phyloP scores from a whole-genome alignment of 441 rosid genomes.

The Populus hybrid region DNA sequence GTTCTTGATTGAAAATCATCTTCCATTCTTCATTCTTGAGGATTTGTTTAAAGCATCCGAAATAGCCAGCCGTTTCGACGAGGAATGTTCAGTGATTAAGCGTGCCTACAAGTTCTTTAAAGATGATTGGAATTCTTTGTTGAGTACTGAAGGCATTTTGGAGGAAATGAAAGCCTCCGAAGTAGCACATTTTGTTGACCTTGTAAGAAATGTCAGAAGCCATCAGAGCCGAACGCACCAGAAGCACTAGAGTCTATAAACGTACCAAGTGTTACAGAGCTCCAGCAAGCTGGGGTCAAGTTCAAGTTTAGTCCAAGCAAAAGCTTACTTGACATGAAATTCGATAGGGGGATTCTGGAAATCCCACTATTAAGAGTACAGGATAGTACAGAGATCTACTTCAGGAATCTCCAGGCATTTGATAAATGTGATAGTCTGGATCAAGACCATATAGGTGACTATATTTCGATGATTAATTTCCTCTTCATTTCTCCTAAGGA shows the following conservation, averaged over 20 bases:
- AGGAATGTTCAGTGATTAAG: not conserved
- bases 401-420: conserved; percentile 7
- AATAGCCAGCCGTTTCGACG: not conserved
- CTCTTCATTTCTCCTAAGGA: conserved; percentile 3
- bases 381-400: not conserved
- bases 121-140: too few relatives aligned
- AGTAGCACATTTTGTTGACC: not conserved
- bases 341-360: not conserved
- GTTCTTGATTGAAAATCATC: too few relatives aligned
- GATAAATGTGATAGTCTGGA: not conserved
- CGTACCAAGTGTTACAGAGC: not conserved
- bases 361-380: conserved; percentile 9
- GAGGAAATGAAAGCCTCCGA: not conserved
- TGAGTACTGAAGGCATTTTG: too few relatives aligned
- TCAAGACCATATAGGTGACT: not conserved
- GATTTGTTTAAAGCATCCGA: not conserved
- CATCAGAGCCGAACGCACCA: not conserved
- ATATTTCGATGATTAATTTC: not conserved
- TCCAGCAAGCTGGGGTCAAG: conserved; percentile 8
- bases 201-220: not conserved
- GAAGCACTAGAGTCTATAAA: not conserved
- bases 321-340: conserved; percentile 5
- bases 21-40: conserved; percentile 12
- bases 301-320: not conserved
- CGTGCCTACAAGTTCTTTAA: too few relatives aligned